Percentiles rank a stretch among this genome's conserved stretches.
Conservation (phyloP, 2,329 filamentous ascomycete species). For the Eurotiales sp. region DNA sequence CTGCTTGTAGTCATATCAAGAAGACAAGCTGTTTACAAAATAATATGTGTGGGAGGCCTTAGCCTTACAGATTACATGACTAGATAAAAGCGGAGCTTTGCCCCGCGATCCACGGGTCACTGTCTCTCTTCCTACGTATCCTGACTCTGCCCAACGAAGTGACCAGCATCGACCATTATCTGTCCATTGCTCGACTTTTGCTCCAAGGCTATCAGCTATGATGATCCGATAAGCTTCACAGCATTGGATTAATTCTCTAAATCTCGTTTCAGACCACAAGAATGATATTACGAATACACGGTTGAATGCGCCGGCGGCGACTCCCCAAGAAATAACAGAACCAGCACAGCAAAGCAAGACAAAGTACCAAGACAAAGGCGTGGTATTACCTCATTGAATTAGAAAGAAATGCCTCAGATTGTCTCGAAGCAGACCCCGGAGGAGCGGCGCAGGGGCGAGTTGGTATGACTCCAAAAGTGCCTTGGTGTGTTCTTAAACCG, state of each 20-base stretch:
- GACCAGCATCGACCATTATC: not conserved
- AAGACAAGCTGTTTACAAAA: too few relatives aligned
- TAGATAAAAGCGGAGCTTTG: slow-evolving; percentile 16
- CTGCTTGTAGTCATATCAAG: too few relatives aligned
- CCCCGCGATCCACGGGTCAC: slow-evolving; percentile 13
- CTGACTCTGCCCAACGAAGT: not conserved
- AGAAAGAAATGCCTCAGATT: slow-evolving; percentile 34
- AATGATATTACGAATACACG: slow-evolving; percentile 45
- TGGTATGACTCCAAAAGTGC: slow-evolving; percentile 52
- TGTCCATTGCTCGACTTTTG: not conserved
- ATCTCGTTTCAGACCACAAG: slow-evolving; percentile 14
- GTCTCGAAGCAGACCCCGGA: slow-evolving; percentile 62
- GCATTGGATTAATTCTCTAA: not conserved
- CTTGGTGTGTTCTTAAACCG: not conserved
- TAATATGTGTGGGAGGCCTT: too few relatives aligned
- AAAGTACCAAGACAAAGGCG: too few relatives aligned
- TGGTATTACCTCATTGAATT: slow-evolving; percentile 9
- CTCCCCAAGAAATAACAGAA: too few relatives aligned
- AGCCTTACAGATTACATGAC: too few relatives aligned
- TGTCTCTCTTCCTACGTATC: slow-evolving; percentile 1
- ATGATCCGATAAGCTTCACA: not conserved
- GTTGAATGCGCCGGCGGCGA: slow-evolving; percentile 36
- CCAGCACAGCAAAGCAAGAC: slow-evolving; percentile 19
- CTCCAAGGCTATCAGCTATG: not conserved
- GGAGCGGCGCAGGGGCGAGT: slow-evolving; percentile 82